Percentiles rank a stretch among this genome's conserved stretches.
Evolutionary conservation across 108 stramenopile species (phyloP).

Genomic region (Cyclotella cryptica): DNA sequence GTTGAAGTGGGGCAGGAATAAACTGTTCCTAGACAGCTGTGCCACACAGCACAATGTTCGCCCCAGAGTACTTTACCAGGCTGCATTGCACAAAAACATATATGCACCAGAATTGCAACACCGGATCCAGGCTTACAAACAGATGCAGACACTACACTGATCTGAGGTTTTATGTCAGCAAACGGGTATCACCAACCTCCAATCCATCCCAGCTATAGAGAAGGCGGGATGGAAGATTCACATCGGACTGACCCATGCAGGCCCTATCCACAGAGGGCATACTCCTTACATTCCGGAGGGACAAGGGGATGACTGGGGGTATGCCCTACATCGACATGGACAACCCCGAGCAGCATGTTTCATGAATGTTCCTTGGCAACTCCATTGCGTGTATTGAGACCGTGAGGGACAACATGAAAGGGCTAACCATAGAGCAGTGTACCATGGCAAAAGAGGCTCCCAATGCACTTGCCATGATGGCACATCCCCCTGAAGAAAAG

Average conservation of each 20-base stretch:
- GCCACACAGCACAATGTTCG: slow-evolving; percentile 6
- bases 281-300: background rate
- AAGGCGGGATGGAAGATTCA: slow-evolving; percentile 4
- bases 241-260: background rate
- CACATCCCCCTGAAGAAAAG: no score
- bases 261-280: background rate
- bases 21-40: slow-evolving; percentile 19
- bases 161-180: no score
- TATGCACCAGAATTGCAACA: slow-evolving; percentile 7
- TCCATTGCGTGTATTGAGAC: no score
- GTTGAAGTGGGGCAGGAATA: background rate
- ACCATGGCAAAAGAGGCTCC: background rate
- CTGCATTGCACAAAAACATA: background rate
- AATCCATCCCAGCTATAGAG: background rate
- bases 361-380: background rate
- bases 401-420: no score
- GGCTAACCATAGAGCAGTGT: no score
- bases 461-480: background rate
- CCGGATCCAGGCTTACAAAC: slow-evolving; percentile 5
- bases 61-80: background rate
- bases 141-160: no score
- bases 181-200: no score
- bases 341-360: background rate
- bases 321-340: no score
- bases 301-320: no score